Percentiles rank a stretch among this genome's conserved stretches.
phyloP scores from a whole-genome alignment of 1,139 yeast species.

The Debaryomyces psychrophilus region DNA sequence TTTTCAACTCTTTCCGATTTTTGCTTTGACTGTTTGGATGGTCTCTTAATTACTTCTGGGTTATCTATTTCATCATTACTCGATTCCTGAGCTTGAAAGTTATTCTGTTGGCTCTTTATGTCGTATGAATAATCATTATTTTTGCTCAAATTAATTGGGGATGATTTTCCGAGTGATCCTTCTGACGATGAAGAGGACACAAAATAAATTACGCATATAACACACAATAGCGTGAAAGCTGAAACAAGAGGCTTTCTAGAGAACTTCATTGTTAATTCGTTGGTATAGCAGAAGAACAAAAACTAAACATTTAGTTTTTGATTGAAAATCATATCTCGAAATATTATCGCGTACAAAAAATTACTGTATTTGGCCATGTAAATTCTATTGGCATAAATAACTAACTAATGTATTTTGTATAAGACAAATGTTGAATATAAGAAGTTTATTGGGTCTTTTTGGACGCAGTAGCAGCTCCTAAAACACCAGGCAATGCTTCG shows the following conservation, averaged over 20 bases:
- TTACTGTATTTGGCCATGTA: slow-evolving; percentile 4
- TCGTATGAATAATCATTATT: slow-evolving; percentile 3
- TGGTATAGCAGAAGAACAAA: background rate
- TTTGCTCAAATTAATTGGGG: slow-evolving; percentile 27
- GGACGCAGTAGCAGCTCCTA: slow-evolving; percentile 57
- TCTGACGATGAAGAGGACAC: slow-evolving; percentile 28
- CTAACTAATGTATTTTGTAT: background rate
- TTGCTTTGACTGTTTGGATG: background rate
- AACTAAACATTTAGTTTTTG: background rate
- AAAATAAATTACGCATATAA: slow-evolving; percentile 30
- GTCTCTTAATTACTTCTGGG: slow-evolving; percentile 3
- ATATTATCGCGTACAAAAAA: slow-evolving; percentile 5
- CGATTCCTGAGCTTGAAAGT: background rate
- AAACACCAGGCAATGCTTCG: slow-evolving; percentile 69
- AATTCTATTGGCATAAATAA: slow-evolving; percentile 9
- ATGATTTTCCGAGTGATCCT: slow-evolving; percentile 25
- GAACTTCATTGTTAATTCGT: slow-evolving; percentile 20
- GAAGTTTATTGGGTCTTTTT: slow-evolving; percentile 30
- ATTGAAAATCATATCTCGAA: background rate
- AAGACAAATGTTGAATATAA: background rate
- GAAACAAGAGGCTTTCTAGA: slow-evolving; percentile 30
- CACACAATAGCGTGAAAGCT: slow-evolving; percentile 26
- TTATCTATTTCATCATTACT: slow-evolving; percentile 10
- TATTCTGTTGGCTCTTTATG: background rate
- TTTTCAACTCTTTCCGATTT: background rate